Conservation (phyloP, 306 rosid species). For the Cicer arietinum region DNA sequence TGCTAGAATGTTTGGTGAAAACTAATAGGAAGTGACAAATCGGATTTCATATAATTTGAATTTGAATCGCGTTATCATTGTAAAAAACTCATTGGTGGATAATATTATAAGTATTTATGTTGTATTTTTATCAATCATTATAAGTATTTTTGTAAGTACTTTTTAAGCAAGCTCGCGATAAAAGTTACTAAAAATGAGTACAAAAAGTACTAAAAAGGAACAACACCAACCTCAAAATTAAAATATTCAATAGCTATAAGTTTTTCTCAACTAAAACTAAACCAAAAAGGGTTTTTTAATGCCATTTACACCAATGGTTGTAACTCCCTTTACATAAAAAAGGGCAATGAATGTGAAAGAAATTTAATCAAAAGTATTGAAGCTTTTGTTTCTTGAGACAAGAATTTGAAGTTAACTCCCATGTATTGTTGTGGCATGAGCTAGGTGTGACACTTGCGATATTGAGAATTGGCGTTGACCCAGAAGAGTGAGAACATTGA, state of each 20-base stretch:
- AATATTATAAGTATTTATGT: too few relatives aligned
- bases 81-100: too few relatives aligned
- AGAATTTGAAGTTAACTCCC: constrained; percentile 34
- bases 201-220: background rate
- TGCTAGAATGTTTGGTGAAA: constrained; percentile 1
- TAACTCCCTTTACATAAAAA: constrained; percentile 19
- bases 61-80: too few relatives aligned
- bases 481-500: background rate
- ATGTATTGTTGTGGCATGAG: constrained; percentile 45
- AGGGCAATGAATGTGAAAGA: background rate
- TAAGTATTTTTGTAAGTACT: too few relatives aligned
- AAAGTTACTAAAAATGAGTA: too few relatives aligned
- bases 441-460: constrained; percentile 41
- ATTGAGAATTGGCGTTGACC: constrained; percentile 43
- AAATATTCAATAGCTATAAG: background rate
- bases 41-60: too few relatives aligned
- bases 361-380: constrained; percentile 41
- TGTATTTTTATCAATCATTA: too few relatives aligned
- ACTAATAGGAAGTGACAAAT: background rate
- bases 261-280: background rate
- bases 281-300: constrained; percentile 30
- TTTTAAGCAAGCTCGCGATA: too few relatives aligned
- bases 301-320: constrained; percentile 57
- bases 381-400: constrained; percentile 52
- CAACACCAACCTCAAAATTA: constrained; percentile 8